phyloP scores from a whole-genome alignment of 2,329 filamentous ascomycete genomes.

The Fusarium decemcellulare region DNA sequence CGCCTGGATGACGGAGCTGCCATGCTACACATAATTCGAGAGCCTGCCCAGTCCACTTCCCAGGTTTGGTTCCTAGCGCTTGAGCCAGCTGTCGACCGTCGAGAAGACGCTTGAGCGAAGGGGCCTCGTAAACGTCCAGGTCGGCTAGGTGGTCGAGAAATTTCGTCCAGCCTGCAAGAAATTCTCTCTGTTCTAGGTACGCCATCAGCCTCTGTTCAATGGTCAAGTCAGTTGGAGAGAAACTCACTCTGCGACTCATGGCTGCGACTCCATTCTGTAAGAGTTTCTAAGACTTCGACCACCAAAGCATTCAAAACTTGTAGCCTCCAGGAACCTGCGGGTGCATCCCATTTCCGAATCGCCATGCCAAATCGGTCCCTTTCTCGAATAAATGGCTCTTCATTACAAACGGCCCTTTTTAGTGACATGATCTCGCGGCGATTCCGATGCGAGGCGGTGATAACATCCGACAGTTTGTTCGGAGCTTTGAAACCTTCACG shows the following conservation, averaged over 20 bases:
- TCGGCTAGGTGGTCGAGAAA: slow-evolving; percentile 70
- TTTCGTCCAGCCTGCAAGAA: slow-evolving; percentile 65
- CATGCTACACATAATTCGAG: slow-evolving; percentile 86
- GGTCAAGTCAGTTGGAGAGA: slow-evolving; percentile 39
- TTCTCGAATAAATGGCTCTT: slow-evolving; percentile 61
- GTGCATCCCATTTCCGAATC: slow-evolving; percentile 78
- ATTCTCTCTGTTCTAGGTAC: slow-evolving; percentile 57
- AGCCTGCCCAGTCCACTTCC: slow-evolving; percentile 87
- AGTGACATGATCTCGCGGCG: slow-evolving; percentile 72
- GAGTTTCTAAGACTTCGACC: slow-evolving; percentile 68
- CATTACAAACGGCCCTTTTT: slow-evolving; percentile 68
- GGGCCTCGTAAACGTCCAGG: slow-evolving; percentile 70
- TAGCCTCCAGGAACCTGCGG: slow-evolving; percentile 75
- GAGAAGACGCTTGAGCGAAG: slow-evolving; percentile 73
- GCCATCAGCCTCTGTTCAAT: slow-evolving; percentile 11
- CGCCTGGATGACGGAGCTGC: slow-evolving; percentile 86
- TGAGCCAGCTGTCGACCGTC: slow-evolving; percentile 82
- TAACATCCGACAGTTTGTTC: slow-evolving; percentile 80
- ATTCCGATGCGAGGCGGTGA: slow-evolving; percentile 76
- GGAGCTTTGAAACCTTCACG: slow-evolving; percentile 85
- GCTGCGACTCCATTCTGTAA: slow-evolving; percentile 50
- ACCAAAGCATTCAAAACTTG: slow-evolving; percentile 79
- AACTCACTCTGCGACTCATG: slow-evolving; percentile 56
- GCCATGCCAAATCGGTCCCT: slow-evolving; percentile 81
- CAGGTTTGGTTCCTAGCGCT: slow-evolving; percentile 78